A percentile compares a stretch with the other conserved stretches of the same genome.
Conservation (phyloP, 1,139 yeast species). For the Pichia sp. region DNA sequence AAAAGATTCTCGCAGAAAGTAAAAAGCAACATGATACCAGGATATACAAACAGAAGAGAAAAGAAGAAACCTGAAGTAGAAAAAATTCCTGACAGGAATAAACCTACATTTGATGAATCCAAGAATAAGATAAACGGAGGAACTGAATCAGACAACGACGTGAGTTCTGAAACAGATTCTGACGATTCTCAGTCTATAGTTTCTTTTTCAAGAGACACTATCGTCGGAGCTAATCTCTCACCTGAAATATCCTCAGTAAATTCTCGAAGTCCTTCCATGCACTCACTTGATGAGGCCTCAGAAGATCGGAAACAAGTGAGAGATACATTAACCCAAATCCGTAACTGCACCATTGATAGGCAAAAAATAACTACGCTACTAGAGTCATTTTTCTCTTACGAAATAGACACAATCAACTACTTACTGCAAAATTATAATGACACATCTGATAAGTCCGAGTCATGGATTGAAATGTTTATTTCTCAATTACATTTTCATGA, state of each 20-base stretch:
- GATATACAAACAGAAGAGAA: not conserved
- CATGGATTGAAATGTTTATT: conserved; percentile 18
- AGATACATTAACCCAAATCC: conserved; percentile 4
- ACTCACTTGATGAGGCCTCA: not conserved
- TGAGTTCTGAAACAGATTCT: not conserved
- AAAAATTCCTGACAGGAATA: too few species aligned
- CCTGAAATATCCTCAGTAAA: not conserved
- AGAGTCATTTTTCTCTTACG: conserved; percentile 14
- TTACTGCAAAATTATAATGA: not conserved
- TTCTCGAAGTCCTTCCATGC: not conserved
- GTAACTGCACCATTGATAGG: conserved; percentile 20
- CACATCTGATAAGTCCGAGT: not conserved
- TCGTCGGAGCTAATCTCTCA: not conserved
- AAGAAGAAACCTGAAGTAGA: not conserved
- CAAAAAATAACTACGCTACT: conserved; percentile 18
- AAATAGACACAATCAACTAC: not conserved
- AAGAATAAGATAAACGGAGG: not conserved
- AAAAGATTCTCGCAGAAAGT: not conserved
- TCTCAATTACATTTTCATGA: conserved; percentile 22
- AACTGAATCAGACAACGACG: not conserved
- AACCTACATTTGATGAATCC: not conserved
- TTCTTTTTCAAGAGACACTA: not conserved
- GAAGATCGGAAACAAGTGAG: not conserved
- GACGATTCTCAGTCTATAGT: not conserved
- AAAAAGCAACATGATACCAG: not conserved